Base-by-base conservation (phyloP, 768 basidiomycete species). In the Suillus placidus region DNA sequence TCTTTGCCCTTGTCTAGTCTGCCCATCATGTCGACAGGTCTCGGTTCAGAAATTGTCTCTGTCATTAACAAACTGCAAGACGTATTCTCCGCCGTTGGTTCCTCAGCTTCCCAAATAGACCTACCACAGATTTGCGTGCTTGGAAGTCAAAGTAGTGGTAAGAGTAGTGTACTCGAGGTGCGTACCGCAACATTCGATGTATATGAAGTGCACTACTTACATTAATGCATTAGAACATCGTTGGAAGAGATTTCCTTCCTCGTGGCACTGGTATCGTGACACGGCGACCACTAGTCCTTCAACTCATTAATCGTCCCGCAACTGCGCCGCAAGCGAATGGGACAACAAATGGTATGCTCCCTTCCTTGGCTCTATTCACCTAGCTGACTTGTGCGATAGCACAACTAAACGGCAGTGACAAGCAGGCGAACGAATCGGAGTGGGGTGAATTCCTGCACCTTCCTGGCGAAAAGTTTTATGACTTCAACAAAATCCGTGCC, bases 241-340 rank as follows among this genome's bases (percentile, higher is more conserved):
- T 98, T 63, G 97, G 97, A 66, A 88, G 97, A 70, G 97, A 99
- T 79, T 99, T 99, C 84, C 77, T 99, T 75, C 97, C 97, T 79
- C 93, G 97, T 84, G 97, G 97, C 77, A 93, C 95, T 64, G 97
- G 97, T 80, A 99, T 99, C 74, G 97, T 99, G 79, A 99, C 97
- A 60, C 88, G 97, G 74, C 88, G 97, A 76, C 97, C 97, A 64
- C 81, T 99, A 79, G 96, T 97, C 77, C 72, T 99, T 26, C 97
- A 99, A 89, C 87, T 99, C 54, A 96, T 98, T 75, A 88, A 99
- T 79, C 83, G 95, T 71, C 86, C 88, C 26, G 83, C 88, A 60
- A 84, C 80, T 67, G 70, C 81, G 64, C 66, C 81, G 49, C 77
- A 77, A 63, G 68, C 81, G 14, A 85, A 85, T 67, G 84, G 80